phyloP scores from a whole-genome alignment of 192 early-diverging fungal genomes.

The Diversispora eburnea region DNA sequence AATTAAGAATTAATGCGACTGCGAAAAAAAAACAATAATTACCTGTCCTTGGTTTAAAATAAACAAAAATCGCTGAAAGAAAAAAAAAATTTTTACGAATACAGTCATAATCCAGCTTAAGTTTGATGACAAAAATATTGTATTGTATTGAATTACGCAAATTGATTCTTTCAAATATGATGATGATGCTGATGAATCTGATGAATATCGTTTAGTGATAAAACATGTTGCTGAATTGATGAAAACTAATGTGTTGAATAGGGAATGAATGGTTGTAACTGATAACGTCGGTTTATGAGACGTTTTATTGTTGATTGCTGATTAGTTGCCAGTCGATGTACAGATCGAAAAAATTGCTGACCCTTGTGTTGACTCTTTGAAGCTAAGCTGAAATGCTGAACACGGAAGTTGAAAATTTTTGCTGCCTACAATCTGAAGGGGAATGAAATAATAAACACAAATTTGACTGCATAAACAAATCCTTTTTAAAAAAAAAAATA shows the following conservation, averaged over 20 bases:
- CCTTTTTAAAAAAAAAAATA: conserved; percentile 5
- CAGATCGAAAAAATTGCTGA: conserved; percentile 26
- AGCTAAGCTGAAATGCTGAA: conserved; percentile 27
- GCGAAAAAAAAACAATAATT: too few relatives aligned
- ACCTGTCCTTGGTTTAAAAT: too few relatives aligned
- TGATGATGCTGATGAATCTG: too few relatives aligned
- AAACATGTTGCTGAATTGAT: conserved; percentile 2
- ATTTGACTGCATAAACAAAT: conserved; percentile 14
- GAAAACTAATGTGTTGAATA: conserved; percentile 6
- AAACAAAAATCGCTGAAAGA: too few relatives aligned
- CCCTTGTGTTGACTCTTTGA: conserved; percentile 25
- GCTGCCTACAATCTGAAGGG: conserved; percentile 12
- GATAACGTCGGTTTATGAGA: conserved; percentile 21
- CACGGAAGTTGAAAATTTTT: conserved; percentile 2
- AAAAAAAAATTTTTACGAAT: too few relatives aligned
- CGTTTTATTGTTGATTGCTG: conserved; percentile 27
- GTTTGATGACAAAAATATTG: background rate
- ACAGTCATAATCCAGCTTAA: too few relatives aligned
- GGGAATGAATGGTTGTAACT: conserved; percentile 3
- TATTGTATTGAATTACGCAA: too few relatives aligned
- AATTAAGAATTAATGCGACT: too few relatives aligned
- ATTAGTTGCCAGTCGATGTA: conserved; percentile 28
- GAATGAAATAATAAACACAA: conserved; percentile 19
- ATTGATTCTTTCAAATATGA: too few relatives aligned
- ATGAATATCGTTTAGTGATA: background rate